Conservation (phyloP, 768 basidiomycete genomes). For the Auricularia cornea region DNA sequence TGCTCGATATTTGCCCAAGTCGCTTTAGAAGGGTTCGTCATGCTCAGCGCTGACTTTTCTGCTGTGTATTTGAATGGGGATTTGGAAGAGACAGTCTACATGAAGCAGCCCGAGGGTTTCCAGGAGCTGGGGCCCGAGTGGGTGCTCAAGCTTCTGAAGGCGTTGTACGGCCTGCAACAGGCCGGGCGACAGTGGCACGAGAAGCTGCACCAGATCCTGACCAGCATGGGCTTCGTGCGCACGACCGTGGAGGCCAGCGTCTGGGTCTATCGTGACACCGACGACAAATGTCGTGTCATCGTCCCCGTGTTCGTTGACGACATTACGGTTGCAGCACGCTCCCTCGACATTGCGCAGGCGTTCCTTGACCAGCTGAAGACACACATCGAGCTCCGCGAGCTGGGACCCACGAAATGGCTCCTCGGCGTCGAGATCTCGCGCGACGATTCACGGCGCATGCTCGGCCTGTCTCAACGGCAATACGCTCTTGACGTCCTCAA, state of each 20-base stretch:
- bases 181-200: too few species aligned
- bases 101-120: slow-evolving; percentile 25
- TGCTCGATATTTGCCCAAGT: slow-evolving; percentile 13
- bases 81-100: slow-evolving; percentile 16
- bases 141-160: slow-evolving; percentile 15
- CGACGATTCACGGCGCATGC: background rate
- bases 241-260: slow-evolving; percentile 19
- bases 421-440: slow-evolving; percentile 9
- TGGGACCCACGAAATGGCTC: slow-evolving; percentile 2
- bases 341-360: background rate
- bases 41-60: slow-evolving; percentile 13
- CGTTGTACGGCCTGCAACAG: slow-evolving; percentile 20
- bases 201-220: slow-evolving; percentile 21
- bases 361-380: background rate
- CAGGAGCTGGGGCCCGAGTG: slow-evolving; percentile 8
- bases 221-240: slow-evolving; percentile 6
- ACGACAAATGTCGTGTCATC: slow-evolving; percentile 18
- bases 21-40: slow-evolving; percentile 7
- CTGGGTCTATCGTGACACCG: slow-evolving; percentile 20
- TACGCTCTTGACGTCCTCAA: slow-evolving; percentile 7
- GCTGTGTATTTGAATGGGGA: slow-evolving; percentile 11
- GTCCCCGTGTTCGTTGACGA: slow-evolving; percentile 26
- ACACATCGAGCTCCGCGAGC: slow-evolving; percentile 2
- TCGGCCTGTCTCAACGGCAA: slow-evolving; percentile 7
- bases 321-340: too few species aligned